phyloP scores from a whole-genome alignment of 176 grass and related monocot species.

The Avena sativa region DNA sequence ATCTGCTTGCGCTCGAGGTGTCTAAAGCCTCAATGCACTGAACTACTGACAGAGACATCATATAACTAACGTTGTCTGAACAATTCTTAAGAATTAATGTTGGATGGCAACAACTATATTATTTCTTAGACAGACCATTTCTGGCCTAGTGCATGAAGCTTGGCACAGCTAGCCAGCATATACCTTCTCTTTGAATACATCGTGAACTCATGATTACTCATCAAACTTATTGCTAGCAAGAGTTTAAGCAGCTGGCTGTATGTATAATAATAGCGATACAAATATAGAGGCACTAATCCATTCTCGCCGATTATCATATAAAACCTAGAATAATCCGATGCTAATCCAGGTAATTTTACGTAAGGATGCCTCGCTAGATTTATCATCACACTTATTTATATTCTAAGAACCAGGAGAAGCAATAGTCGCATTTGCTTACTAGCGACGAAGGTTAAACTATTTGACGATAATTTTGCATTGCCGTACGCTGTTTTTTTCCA shows the following conservation, averaged over 20 bases:
- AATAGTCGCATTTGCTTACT: background rate
- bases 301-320: background rate
- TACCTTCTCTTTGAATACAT: too few relatives aligned
- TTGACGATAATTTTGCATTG: background rate
- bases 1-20: too few relatives aligned
- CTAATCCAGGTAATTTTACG: constrained; percentile 8
- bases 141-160: too few relatives aligned
- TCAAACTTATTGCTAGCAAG: background rate
- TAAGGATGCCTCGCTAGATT: background rate
- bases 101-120: too few relatives aligned
- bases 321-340: background rate
- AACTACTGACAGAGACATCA: too few relatives aligned
- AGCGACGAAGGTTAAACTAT: background rate
- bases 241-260: background rate
- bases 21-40: too few relatives aligned
- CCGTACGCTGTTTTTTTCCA: too few relatives aligned
- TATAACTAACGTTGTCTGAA: too few relatives aligned
- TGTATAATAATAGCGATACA: background rate
- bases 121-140: too few relatives aligned
- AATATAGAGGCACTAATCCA: background rate
- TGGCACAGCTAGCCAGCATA: too few relatives aligned
- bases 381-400: background rate
- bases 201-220: too few relatives aligned
- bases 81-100: too few relatives aligned
- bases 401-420: background rate